Conservation (phyloP, 2,329 filamentous ascomycete species). For the Penicillium brevicompactum region DNA sequence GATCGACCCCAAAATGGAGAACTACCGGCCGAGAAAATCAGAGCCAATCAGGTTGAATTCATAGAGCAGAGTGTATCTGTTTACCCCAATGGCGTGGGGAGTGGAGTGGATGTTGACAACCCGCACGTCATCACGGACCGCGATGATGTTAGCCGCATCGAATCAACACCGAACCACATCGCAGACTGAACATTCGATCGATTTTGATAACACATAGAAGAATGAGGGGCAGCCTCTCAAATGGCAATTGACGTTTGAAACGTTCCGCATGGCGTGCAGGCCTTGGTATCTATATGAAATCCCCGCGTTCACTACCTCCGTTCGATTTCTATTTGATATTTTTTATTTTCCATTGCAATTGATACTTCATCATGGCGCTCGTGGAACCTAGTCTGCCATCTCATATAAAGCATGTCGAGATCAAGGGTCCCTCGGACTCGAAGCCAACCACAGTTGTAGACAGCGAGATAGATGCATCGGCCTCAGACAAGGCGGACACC, state of each 20-base stretch:
- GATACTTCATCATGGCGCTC: slow-evolving; percentile 13
- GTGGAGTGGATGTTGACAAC: slow-evolving; percentile 20
- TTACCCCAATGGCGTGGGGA: slow-evolving; percentile 18
- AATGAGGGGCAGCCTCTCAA: not conserved
- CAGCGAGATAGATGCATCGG: slow-evolving; percentile 1
- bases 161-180: slow-evolving; percentile 13
- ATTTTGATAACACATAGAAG: not conserved
- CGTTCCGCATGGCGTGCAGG: slow-evolving; percentile 22
- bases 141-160: slow-evolving; percentile 25
- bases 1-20: not conserved
- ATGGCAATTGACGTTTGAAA: slow-evolving; percentile 14
- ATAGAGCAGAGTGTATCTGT: not conserved
- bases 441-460: slow-evolving; percentile 10
- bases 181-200: not conserved
- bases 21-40: slow-evolving; percentile 7
- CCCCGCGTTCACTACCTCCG: not conserved
- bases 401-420: slow-evolving; percentile 8
- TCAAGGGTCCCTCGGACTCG: slow-evolving; percentile 11
- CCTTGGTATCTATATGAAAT: slow-evolving; percentile 7
- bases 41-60: not conserved
- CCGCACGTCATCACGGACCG: slow-evolving; percentile 22
- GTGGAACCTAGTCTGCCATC: slow-evolving; percentile 12
- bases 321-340: not conserved
- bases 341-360: not conserved
- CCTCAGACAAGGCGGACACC: slow-evolving; percentile 6